These are phyloP conservation scores for Phytopythium vexans DNA, from an alignment of 352 stramenopile species.

Conservation along the genomic window DNA sequence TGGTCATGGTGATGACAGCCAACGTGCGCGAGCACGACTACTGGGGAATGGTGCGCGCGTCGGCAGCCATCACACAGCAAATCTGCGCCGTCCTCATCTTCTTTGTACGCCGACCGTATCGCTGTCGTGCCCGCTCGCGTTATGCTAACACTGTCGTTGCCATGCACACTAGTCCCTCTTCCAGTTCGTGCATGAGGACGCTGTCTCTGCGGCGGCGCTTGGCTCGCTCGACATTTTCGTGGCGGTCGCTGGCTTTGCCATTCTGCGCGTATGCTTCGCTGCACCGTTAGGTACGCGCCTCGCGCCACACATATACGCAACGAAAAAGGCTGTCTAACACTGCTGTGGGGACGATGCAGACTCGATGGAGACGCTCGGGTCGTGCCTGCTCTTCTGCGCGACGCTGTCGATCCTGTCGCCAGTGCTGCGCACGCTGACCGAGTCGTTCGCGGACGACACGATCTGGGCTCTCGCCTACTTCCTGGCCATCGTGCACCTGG, in stretches of 20 bases:
- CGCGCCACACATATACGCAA: not conserved
- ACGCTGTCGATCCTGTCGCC: slow-evolving; percentile 86
- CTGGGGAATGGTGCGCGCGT: slow-evolving; percentile 79
- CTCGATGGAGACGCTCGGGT: slow-evolving; percentile 50
- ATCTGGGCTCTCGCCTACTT: slow-evolving; percentile 84
- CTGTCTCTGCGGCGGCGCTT: slow-evolving; percentile 52
- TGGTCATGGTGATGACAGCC: slow-evolving; percentile 20
- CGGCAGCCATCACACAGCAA: slow-evolving; percentile 86
- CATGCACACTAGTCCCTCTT: slow-evolving; percentile 53
- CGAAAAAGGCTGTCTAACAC: not conserved
- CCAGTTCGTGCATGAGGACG: slow-evolving; percentile 53
- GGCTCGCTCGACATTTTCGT: slow-evolving; percentile 56
- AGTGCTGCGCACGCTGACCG: slow-evolving; percentile 88
- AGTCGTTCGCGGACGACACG: slow-evolving; percentile 90
- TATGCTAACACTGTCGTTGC: not conserved
- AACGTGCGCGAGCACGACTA: slow-evolving; percentile 85
- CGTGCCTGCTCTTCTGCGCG: slow-evolving; percentile 79
- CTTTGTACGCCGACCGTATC: slow-evolving; percentile 47
- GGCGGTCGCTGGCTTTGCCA: slow-evolving; percentile 44
- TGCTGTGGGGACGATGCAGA: slow-evolving; percentile 17
- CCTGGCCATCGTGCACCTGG: slow-evolving; percentile 81
- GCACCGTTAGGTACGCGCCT: slow-evolving; percentile 32
- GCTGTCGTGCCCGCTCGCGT: slow-evolving; percentile 1
- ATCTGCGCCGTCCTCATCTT: slow-evolving; percentile 88
- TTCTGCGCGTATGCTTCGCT: slow-evolving; percentile 43